Evolutionary conservation across 2,329 filamentous ascomycete species (phyloP), one percentile per base, ranked within the genome.

Genomic region (Aspergillus arachidicola): DNA sequence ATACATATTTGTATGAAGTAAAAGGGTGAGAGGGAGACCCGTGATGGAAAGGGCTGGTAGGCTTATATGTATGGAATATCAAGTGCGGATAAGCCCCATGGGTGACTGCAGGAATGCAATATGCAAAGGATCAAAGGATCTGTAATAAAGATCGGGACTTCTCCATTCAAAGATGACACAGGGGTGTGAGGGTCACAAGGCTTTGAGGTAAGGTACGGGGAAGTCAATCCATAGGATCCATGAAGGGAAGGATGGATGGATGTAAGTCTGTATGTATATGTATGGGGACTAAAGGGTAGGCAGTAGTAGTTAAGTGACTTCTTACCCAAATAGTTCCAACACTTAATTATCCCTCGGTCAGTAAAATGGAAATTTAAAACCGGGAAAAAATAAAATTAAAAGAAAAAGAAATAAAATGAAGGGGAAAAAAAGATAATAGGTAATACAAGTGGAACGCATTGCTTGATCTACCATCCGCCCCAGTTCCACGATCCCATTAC

Each of bases 381-480:
- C 38, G 58, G 45, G 4, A 2, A 2, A 2, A 34, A 46, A 34
- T 43, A 34, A 61, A 32, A 64, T 21, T n/a, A 50, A 43, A 59
- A 51, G 50, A 45, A 60, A 59, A 50, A 60, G 26, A 48, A 53
- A 38, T 57, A 56, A 46, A 61, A 57, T 60, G 38, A 60, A 26
- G 23, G 23, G 23, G 23, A 62, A 51, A 43, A 64, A 14, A 38
- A 9, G 34, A 19, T 34, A 48, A 38, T 34, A 57, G 23, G 36
- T 57, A 43, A 57, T 54, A 60, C 26, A 54, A 48, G 55, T 58
- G 38, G 46, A 59, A 59, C 57, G 53, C 67, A 71, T 67, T 68
- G 67, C 69, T 67, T 69, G 72, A 76, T 76, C 72, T 73, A 68
- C 71, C 72, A 72, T 71, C 72, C 72, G 72, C 70, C 71, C 72